phyloP scores from a whole-genome alignment of 2,329 filamentous ascomycete species.

The Xylariomycetidae sp. region DNA sequence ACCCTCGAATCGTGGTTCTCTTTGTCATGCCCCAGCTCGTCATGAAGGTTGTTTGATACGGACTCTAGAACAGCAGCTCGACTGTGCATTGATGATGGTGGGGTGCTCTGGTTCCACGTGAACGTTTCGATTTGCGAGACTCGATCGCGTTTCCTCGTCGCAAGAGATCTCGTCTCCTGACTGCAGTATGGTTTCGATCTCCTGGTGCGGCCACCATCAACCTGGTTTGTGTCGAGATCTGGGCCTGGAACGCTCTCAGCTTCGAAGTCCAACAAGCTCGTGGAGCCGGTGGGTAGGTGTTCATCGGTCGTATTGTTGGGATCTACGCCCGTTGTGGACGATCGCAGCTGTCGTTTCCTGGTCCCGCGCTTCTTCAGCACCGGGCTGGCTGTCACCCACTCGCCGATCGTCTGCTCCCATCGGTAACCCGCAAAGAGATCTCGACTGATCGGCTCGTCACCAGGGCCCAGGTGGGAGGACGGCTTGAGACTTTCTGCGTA shows the following conservation, averaged over 20 bases:
- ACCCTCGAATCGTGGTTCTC: constrained; percentile 10
- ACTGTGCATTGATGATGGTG: constrained; percentile 1
- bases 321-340: constrained; percentile 7
- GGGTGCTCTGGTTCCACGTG: constrained; percentile 1
- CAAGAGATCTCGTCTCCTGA: constrained; percentile 1
- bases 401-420: constrained; percentile 52
- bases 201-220: not conserved
- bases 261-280: constrained; percentile 9
- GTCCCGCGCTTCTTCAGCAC: constrained; percentile 16
- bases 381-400: constrained; percentile 49
- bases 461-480: constrained; percentile 1
- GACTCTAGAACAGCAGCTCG: no score
- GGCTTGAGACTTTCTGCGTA: constrained; percentile 42
- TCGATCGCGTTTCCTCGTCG: constrained; percentile 14
- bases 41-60: constrained; percentile 3
- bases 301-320: constrained; percentile 1
- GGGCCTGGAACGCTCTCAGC: constrained; percentile 10
- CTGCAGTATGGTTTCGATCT: no score
- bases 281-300: constrained; percentile 2
- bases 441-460: constrained; percentile 1
- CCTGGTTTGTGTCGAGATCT: constrained; percentile 9
- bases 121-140: constrained; percentile 11
- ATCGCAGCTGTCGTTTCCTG: constrained; percentile 16
- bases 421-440: constrained; percentile 31
- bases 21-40: constrained; percentile 7